phyloP scores from a whole-genome alignment of 176 grass and related monocot species.

The Bonia amplexicaulis region DNA sequence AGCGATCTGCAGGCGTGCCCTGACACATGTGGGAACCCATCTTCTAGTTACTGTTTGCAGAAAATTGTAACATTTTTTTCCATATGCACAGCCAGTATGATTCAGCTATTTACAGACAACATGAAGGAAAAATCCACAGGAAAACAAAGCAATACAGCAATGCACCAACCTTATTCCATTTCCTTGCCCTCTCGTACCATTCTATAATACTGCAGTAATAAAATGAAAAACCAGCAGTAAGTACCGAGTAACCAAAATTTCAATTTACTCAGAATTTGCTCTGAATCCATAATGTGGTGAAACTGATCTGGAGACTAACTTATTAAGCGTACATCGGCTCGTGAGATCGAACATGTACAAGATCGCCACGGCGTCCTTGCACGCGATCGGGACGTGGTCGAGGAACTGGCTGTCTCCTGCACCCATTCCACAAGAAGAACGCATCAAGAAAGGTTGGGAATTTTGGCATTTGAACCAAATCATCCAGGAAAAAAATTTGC shows the following conservation, averaged over 20 bases:
- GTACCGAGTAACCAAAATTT: neutral
- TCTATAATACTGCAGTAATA: constrained; percentile 50
- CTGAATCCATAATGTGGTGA: neutral
- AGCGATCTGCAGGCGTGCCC: neutral
- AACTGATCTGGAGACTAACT: constrained; percentile 48
- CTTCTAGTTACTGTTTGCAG: neutral
- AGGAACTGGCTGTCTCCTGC: constrained; percentile 59
- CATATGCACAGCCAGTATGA: neutral
- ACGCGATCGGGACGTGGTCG: constrained; percentile 83
- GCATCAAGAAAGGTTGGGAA: neutral
- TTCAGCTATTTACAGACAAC: neutral
- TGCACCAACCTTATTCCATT: constrained; percentile 91
- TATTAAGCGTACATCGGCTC: constrained; percentile 78
- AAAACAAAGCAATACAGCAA: neutral
- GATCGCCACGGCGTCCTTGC: constrained; percentile 89
- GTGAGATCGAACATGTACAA: constrained; percentile 99
- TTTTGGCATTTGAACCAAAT: neutral
- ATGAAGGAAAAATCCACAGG: neutral
- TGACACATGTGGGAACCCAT: neutral
- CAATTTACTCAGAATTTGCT: neutral
- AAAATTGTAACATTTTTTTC: neutral
- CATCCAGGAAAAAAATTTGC: neutral
- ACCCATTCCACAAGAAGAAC: constrained; percentile 12
- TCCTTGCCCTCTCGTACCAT: constrained; percentile 88
- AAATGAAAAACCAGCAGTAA: constrained; percentile 14